Evolutionary conservation across 768 basidiomycete genomes (phyloP).

Genomic region (Clavaria fumosa): DNA sequence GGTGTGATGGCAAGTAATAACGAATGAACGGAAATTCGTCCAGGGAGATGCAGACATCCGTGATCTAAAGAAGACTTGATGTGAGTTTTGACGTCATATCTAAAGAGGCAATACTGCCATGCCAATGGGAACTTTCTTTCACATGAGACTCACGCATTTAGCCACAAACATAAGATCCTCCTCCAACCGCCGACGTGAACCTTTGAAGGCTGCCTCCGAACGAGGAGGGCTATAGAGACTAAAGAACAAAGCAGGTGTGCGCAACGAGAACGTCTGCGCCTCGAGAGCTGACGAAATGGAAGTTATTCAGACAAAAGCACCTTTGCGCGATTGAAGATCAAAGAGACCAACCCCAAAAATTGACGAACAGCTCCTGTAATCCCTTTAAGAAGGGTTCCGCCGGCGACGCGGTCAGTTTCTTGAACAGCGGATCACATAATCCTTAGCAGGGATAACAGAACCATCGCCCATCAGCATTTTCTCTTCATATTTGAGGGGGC

Average conservation of each 20-base stretch:
- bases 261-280: constrained; percentile 69
- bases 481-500: not conserved
- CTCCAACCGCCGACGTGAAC: constrained; percentile 61
- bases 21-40: constrained; percentile 89
- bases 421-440: constrained; percentile 62
- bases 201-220: constrained; percentile 45
- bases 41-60: constrained; percentile 78
- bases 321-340: not conserved
- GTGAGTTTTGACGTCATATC: too few relatives aligned
- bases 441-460: constrained; percentile 34
- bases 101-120: too few relatives aligned
- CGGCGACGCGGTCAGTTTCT: constrained; percentile 55
- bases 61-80: constrained; percentile 34
- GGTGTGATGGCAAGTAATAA: constrained; percentile 77
- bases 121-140: not conserved
- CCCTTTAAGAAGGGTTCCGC: constrained; percentile 66
- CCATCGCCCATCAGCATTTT: not conserved
- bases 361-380: constrained; percentile 78
- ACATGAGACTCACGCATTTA: constrained; percentile 39
- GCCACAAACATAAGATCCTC: constrained; percentile 71
- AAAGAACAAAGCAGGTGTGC: constrained; percentile 71
- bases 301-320: constrained; percentile 4
- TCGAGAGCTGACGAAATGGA: constrained; percentile 47
- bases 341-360: constrained; percentile 69
- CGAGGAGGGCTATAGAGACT: constrained; percentile 79